These are phyloP conservation scores for Colletotrichum sansevieriae DNA, from an alignment of 2,329 filamentous ascomycete genomes.

Conservation along the genomic window DNA sequence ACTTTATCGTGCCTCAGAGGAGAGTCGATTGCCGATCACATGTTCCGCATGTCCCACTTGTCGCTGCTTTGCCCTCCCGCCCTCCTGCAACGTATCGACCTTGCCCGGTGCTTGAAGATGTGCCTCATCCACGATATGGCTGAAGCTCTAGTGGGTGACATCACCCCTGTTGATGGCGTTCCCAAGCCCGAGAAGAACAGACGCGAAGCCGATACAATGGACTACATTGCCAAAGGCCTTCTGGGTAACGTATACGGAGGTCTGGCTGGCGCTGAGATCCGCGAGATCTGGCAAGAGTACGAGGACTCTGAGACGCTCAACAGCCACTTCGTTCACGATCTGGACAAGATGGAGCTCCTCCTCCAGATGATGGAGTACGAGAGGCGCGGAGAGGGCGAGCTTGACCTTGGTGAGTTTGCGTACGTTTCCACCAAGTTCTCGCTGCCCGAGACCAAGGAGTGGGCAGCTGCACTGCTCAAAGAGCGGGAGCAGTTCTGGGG, in stretches of 20 bases:
- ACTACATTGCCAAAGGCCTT: constrained; percentile 82
- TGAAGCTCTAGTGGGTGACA: constrained; percentile 93
- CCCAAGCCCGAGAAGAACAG: constrained; percentile 89
- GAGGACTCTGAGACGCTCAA: constrained; percentile 89
- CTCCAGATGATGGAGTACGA: constrained; percentile 98
- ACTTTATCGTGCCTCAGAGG: constrained; percentile 60
- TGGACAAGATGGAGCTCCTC: constrained; percentile 96
- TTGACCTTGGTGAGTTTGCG: constrained; percentile 89
- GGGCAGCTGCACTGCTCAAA: constrained; percentile 80
- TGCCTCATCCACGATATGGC: constrained; percentile 98
- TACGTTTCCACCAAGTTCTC: constrained; percentile 81
- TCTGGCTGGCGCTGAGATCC: constrained; percentile 75
- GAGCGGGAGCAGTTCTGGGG: constrained; percentile 84
- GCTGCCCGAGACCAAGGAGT: constrained; percentile 82
- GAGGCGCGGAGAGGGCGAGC: constrained; percentile 71
- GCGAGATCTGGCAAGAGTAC: constrained; percentile 92
- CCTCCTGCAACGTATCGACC: constrained; percentile 78
- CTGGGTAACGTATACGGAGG: constrained; percentile 83
- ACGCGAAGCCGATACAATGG: constrained; percentile 90
- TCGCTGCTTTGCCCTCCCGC: constrained; percentile 89
- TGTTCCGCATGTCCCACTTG: constrained; percentile 99
- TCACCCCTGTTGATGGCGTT: constrained; percentile 91
- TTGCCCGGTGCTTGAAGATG: constrained; percentile 92
- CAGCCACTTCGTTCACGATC: constrained; percentile 91
- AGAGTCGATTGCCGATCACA: constrained; percentile 97